A percentile compares a stretch with the other conserved stretches of the same genome.
phyloP scores from a whole-genome alignment of 805 yeast species.

The Ogataea ganodermae region DNA sequence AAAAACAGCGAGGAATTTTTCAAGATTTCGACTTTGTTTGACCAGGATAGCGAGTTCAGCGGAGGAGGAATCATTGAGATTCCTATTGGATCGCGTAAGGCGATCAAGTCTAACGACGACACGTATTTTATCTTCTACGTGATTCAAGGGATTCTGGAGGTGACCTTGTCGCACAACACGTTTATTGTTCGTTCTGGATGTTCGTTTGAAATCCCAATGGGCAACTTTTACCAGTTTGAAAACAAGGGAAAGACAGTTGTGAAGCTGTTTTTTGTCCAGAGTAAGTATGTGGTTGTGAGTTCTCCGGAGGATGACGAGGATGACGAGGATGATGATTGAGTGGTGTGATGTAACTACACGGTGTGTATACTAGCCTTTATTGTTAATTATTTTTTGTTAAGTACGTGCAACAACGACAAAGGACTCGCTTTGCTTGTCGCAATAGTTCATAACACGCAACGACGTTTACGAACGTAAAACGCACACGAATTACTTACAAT shows the following conservation, averaged over 20 bases:
- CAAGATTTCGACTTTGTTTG: slow-evolving; percentile 64
- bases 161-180: slow-evolving; percentile 55
- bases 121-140: slow-evolving; percentile 77
- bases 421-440: no score
- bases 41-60: slow-evolving; percentile 58
- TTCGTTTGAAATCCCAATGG: slow-evolving; percentile 79
- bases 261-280: slow-evolving; percentile 74
- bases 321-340: slow-evolving; percentile 17
- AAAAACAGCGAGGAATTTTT: slow-evolving; percentile 53
- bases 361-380: slow-evolving; percentile 9
- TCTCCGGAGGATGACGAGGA: slow-evolving; percentile 28
- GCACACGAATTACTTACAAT: no score
- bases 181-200: slow-evolving; percentile 73
- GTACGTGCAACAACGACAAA: no score
- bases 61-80: slow-evolving; percentile 76
- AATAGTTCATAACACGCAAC: no score
- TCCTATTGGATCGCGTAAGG: slow-evolving; percentile 62
- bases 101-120: slow-evolving; percentile 60
- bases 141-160: slow-evolving; percentile 68
- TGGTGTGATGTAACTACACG: neutral
- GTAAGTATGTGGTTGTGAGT: slow-evolving; percentile 43
- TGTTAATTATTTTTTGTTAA: no score
- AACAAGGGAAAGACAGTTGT: slow-evolving; percentile 62
- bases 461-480: no score
- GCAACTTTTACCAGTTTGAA: slow-evolving; percentile 67